Evolutionary conservation across 495 filamentous ascomycete species (phyloP), one percentile per base, ranked within the genome.

Genomic region (Neurospora africana): DNA sequence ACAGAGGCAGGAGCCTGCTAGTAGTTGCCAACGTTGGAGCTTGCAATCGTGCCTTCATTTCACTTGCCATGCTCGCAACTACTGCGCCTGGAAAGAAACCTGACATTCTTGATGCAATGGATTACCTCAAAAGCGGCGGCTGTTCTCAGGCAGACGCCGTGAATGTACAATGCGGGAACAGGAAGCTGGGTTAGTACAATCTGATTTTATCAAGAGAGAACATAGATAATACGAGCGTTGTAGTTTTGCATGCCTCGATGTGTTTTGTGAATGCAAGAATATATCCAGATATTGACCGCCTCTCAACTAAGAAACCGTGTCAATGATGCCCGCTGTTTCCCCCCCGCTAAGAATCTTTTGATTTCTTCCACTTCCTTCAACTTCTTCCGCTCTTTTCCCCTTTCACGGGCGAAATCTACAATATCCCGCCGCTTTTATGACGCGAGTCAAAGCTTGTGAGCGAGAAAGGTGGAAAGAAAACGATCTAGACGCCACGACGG

Each of bases 181-280:
- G 44, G 2, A 53, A 53, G 10, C 44, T 13, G 21, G 2, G 21
- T 23, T 2, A 8, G 44, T 0, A 4, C n/a, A 2, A 13, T 2
- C 0, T 27, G 0, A 21, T 7, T 27, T 7, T 0, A 1, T 53
- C 0, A 0, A 0, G 21, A 58, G 23, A 30, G 21, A 15, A 2
- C 21, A 11, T 4, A 58, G 2, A 58, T 58, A 15, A 27, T 15
- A 11, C 44, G 21, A 53, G 44, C 10, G 2, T 23, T 9, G 1
- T n/a, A n/a, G n/a, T n/a, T 53, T 53, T 6, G 21, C 44, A 13
- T 13, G 21, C 21, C 7, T 36, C 36, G 8, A 36, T 36, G 5
- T 36, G 36, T 36, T 36, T 6, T 8, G 36, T 36, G 5, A 36
- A 36, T 36, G 36, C 36, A 36, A 8, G 36, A 8, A 36, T 36